phyloP scores from a whole-genome alignment of 2,329 filamentous ascomycete genomes.

The Alternaria sp. region DNA sequence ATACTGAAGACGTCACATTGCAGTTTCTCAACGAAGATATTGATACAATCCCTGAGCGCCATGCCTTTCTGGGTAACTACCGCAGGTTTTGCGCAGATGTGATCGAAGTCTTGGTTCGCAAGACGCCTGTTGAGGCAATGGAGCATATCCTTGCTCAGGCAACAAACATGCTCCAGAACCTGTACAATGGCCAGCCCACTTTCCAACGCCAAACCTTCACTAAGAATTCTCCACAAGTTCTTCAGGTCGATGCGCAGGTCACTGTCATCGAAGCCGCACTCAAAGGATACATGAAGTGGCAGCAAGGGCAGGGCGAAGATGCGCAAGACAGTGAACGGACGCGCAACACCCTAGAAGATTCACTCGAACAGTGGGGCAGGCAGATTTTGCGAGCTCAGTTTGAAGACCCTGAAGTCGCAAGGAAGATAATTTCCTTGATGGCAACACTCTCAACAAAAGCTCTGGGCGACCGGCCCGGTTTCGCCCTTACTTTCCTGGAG shows the following conservation, averaged over 20 bases:
- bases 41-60: slow-evolving; percentile 90
- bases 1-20: slow-evolving; percentile 80
- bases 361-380: slow-evolving; percentile 76
- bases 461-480: slow-evolving; percentile 77
- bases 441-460: slow-evolving; percentile 86
- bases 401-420: slow-evolving; percentile 85
- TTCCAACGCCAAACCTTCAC: slow-evolving; percentile 66
- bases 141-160: slow-evolving; percentile 85
- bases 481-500: slow-evolving; percentile 90
- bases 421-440: slow-evolving; percentile 81
- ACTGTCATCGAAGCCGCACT: slow-evolving; percentile 88
- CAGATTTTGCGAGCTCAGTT: slow-evolving; percentile 75
- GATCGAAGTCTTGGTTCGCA: slow-evolving; percentile 85
- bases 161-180: slow-evolving; percentile 74
- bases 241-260: slow-evolving; percentile 88
- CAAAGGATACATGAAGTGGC: slow-evolving; percentile 89
- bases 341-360: slow-evolving; percentile 66
- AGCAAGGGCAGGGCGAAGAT: slow-evolving; percentile 61
- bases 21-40: slow-evolving; percentile 91
- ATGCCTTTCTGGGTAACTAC: slow-evolving; percentile 96
- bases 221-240: slow-evolving; percentile 74
- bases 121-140: slow-evolving; percentile 84
- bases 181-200: slow-evolving; percentile 75
- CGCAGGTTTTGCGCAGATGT: slow-evolving; percentile 87
- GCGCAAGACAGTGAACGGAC: slow-evolving; percentile 61